Conservation (phyloP, 352 stramenopile species). For the Globisporangium recalcitrans region DNA sequence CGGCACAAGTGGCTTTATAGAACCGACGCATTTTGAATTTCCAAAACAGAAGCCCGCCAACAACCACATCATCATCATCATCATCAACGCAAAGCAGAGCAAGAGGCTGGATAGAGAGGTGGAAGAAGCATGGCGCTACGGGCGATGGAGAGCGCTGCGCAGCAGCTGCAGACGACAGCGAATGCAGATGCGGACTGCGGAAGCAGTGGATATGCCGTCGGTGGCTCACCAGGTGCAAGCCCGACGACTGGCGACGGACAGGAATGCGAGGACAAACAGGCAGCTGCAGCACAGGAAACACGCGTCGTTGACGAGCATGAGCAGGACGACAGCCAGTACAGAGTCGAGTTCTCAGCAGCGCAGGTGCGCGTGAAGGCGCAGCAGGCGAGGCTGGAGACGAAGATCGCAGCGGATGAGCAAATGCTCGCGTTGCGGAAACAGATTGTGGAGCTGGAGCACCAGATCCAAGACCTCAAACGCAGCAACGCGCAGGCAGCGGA, state of each 20-base stretch:
- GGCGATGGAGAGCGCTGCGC: neutral
- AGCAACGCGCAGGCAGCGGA: slow-evolving; percentile 21
- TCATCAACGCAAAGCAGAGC: neutral
- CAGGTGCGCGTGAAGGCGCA: slow-evolving; percentile 50
- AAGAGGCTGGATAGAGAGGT: neutral
- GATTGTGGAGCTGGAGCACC: slow-evolving; percentile 35
- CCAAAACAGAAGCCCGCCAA: slow-evolving; percentile 3
- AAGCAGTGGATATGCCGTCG: neutral
- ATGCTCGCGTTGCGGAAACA: slow-evolving; percentile 36
- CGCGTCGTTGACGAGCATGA: neutral
- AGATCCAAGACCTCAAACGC: slow-evolving; percentile 14
- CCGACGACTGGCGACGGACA: neutral
- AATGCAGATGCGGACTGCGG: neutral
- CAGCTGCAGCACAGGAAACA: neutral
- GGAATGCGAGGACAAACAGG: neutral
- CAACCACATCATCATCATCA: neutral
- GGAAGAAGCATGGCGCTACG: neutral
- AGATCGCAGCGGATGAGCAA: slow-evolving; percentile 44
- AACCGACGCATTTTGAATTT: slow-evolving; percentile 5
- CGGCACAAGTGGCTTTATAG: slow-evolving; percentile 6
- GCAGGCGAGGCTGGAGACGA: slow-evolving; percentile 49
- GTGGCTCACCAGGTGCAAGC: neutral
- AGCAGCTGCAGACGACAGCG: neutral
- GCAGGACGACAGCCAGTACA: slow-evolving; percentile 19
- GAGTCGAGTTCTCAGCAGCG: slow-evolving; percentile 30